A percentile compares a stretch with the other conserved stretches of the same genome.
These are phyloP conservation scores for Alternaria conjuncta DNA, from an alignment of 2,329 filamentous ascomycete species.

Conservation along the genomic window DNA sequence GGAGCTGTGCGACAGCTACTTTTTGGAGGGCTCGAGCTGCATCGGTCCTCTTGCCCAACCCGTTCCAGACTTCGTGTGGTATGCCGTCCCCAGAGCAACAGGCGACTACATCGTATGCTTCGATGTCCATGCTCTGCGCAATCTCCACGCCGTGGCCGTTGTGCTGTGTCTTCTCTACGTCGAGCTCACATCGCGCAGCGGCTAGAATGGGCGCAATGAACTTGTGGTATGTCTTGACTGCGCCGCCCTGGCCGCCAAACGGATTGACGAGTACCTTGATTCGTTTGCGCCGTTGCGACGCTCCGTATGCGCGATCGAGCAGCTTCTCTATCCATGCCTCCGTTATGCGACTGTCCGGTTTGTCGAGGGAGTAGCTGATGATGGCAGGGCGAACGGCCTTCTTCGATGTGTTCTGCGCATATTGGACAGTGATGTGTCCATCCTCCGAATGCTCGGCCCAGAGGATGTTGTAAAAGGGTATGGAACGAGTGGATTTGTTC, in stretches of 20 bases:
- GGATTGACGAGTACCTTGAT: conserved; percentile 92
- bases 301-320: conserved; percentile 72
- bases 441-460: conserved; percentile 72
- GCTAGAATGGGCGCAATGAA: conserved; percentile 83
- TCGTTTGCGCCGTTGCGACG: conserved; percentile 72
- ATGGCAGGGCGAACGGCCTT: conserved; percentile 65
- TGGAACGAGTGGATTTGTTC: conserved; percentile 61
- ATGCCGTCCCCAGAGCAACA: conserved; percentile 93
- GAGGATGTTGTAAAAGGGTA: conserved; percentile 83
- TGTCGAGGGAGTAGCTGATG: conserved; percentile 67
- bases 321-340: conserved; percentile 69
- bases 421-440: conserved; percentile 71
- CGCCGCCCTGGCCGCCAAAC: conserved; percentile 81
- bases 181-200: conserved; percentile 78
- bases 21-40: conserved; percentile 75
- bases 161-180: conserved; percentile 74
- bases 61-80: conserved; percentile 94
- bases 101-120: conserved; percentile 82
- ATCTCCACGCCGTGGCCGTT: conserved; percentile 81
- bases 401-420: conserved; percentile 66
- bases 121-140: conserved; percentile 74
- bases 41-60: conserved; percentile 77
- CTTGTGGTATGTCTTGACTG: conserved; percentile 73
- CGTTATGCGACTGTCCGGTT: conserved; percentile 57
- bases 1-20: conserved; percentile 84